phyloP scores from a whole-genome alignment of 2,329 filamentous ascomycete species.

The Fusarium verrucosum region DNA sequence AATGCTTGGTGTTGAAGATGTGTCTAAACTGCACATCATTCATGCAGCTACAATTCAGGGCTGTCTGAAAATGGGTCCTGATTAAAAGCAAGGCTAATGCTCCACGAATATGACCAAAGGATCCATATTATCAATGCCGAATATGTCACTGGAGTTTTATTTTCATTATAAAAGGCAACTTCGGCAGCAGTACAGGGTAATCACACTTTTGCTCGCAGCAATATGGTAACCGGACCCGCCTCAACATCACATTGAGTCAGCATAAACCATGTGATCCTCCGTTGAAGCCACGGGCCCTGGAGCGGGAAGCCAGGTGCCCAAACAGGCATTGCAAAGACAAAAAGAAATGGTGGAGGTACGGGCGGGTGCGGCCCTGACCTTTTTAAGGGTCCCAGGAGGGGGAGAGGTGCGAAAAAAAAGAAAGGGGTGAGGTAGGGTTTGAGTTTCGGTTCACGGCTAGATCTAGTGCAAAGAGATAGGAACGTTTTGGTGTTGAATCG shows the following conservation, averaged over 20 bases:
- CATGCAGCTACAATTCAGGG: not conserved
- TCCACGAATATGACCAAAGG: not conserved
- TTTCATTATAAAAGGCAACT: not conserved
- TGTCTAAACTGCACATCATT: not conserved
- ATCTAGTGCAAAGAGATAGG: not conserved
- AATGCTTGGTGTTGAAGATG: not conserved
- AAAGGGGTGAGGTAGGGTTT: not conserved
- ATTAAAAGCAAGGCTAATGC: not conserved
- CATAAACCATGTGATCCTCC: conserved; percentile 3
- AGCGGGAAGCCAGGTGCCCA: conserved; percentile 22
- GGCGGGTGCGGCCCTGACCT: conserved; percentile 8
- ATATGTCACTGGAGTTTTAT: too few relatives aligned
- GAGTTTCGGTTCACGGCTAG: not conserved
- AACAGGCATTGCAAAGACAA: conserved; percentile 18
- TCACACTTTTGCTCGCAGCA: too few relatives aligned
- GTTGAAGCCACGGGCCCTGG: not conserved
- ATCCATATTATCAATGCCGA: not conserved
- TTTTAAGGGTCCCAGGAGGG: conserved; percentile 22
- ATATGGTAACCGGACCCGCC: too few relatives aligned
- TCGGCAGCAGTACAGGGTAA: not conserved
- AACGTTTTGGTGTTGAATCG: not conserved
- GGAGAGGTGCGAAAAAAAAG: not conserved
- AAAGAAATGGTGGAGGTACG: conserved; percentile 13
- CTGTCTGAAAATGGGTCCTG: not conserved
- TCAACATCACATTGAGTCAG: not conserved